phyloP scores from a whole-genome alignment of 202 grass and related monocot species.

The Brachypodium distachyon region DNA sequence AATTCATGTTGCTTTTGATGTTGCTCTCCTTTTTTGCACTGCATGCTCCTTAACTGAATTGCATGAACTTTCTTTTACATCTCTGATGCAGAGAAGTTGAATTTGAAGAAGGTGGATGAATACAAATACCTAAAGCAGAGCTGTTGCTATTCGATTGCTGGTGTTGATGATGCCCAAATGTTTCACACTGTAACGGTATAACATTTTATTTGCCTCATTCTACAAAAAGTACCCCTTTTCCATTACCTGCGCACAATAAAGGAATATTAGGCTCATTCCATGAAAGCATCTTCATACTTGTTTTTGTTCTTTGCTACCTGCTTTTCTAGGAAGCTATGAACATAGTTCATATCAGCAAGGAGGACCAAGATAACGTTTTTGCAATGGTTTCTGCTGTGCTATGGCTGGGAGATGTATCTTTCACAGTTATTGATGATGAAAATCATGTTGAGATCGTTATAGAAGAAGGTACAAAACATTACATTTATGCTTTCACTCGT shows the following conservation, averaged over 20 bases:
- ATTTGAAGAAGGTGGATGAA: constrained; percentile 82
- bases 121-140: constrained; percentile 99
- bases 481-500: background rate
- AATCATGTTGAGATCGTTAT: constrained; percentile 84
- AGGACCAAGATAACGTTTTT: constrained; percentile 85
- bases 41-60: background rate
- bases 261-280: background rate
- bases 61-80: constrained; percentile 18
- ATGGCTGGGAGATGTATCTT: constrained; percentile 90
- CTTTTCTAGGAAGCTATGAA: constrained; percentile 88
- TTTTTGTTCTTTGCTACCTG: constrained; percentile 5
- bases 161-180: constrained; percentile 93
- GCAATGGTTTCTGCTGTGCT: constrained; percentile 76
- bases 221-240: constrained; percentile 1
- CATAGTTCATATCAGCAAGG: constrained; percentile 89
- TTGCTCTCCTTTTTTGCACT: background rate
- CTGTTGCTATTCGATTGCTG: constrained; percentile 74
- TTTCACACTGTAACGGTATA: constrained; percentile 70
- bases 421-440: constrained; percentile 86
- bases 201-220: background rate
- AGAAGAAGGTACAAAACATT: constrained; percentile 83
- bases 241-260: background rate
- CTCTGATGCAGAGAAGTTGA: constrained; percentile 75
- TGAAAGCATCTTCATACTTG: background rate
- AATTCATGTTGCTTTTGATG: background rate